A percentile compares a stretch with the other conserved stretches of the same genome.
Evolutionary conservation across 495 filamentous ascomycete genomes (phyloP).

Genomic region (Emericellopsis terricola): DNA sequence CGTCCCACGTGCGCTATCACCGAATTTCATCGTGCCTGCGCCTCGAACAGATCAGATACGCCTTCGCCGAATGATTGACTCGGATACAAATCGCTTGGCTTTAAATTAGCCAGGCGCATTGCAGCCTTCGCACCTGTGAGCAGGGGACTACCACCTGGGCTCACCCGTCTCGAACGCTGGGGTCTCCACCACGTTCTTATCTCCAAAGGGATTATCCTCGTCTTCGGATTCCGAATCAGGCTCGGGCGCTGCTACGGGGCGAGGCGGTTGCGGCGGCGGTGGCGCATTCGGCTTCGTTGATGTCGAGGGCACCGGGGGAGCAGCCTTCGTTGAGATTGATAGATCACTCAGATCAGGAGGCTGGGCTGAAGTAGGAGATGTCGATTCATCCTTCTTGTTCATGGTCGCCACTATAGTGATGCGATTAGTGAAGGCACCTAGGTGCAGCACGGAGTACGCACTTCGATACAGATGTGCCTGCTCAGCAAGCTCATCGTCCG

Average conservation of each 20-base stretch:
- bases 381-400: constrained; percentile 25
- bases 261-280: constrained; percentile 8
- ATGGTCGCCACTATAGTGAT: constrained; percentile 22
- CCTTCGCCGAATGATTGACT: no score
- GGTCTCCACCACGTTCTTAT: constrained; percentile 53
- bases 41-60: no score
- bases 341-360: neutral
- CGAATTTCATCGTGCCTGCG: no score
- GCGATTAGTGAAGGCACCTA: neutral
- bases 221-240: constrained; percentile 39
- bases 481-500: constrained; percentile 48
- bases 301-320: neutral
- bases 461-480: constrained; percentile 36
- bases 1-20: no score
- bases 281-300: constrained; percentile 11
- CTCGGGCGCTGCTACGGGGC: constrained; percentile 21
- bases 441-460: no score
- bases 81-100: no score
- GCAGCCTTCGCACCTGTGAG: no score
- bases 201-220: constrained; percentile 63
- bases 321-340: neutral
- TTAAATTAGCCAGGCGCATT: no score
- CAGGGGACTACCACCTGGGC: neutral
- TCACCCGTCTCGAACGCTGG: neutral
- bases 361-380: neutral